Evolutionary conservation across 1,284 basidiomycete species (phyloP).

Genomic region (Clitocybe nebularis): DNA sequence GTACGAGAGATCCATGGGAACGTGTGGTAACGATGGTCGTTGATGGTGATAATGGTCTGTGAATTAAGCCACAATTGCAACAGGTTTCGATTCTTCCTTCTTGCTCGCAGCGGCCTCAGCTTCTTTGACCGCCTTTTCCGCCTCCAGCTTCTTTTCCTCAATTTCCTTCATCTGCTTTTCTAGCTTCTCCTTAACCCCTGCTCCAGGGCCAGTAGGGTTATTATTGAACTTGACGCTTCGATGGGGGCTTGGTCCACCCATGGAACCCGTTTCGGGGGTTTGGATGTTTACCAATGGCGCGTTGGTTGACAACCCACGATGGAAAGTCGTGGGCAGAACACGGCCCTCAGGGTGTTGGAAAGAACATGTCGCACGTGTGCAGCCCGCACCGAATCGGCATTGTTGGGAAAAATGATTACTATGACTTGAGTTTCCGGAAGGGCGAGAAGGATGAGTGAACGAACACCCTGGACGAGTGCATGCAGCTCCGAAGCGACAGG

Average conservation of each 20-base stretch:
- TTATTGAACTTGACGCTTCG: conserved; percentile 73
- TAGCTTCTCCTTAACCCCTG: conserved; percentile 48
- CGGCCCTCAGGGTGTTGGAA: conserved; percentile 81
- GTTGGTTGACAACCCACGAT: conserved; percentile 62
- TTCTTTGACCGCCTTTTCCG: conserved; percentile 56
- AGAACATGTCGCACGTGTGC: conserved; percentile 70
- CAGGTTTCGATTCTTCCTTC: conserved; percentile 52
- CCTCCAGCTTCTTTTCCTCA: conserved; percentile 52
- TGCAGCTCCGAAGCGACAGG: conserved; percentile 70
- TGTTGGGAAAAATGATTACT: conserved; percentile 38
- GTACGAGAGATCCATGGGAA: no score
- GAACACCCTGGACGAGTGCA: conserved; percentile 76
- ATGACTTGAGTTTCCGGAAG: conserved; percentile 28
- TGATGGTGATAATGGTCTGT: no score
- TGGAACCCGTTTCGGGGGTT: conserved; percentile 61
- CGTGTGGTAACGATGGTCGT: no score
- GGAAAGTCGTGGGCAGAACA: conserved; percentile 71
- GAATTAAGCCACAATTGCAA: conserved; percentile 54
- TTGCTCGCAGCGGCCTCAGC: conserved; percentile 48
- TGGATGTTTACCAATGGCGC: conserved; percentile 56
- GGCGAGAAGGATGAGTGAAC: conserved; percentile 61
- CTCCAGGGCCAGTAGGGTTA: conserved; percentile 27
- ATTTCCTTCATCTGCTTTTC: conserved; percentile 57
- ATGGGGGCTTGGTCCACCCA: conserved; percentile 57
- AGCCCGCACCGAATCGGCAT: conserved; percentile 75